Evolutionary conservation across 495 filamentous ascomycete genomes (phyloP).

Genomic region (Trichoderma erinaceum): DNA sequence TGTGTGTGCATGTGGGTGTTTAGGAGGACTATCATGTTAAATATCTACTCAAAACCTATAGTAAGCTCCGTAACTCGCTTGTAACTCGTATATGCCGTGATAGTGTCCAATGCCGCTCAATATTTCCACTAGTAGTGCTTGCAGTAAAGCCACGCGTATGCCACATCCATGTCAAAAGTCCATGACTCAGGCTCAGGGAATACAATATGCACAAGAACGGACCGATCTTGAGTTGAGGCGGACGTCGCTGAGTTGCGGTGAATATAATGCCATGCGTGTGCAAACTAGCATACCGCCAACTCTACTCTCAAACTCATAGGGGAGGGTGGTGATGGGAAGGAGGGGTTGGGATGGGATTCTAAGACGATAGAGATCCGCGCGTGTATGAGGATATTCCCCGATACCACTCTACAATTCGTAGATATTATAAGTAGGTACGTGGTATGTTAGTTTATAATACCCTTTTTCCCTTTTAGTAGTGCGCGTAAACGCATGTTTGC

Average conservation of each 20-base stretch:
- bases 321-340: not conserved
- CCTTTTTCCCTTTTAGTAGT: conserved; percentile 2
- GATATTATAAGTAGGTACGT: too few species aligned
- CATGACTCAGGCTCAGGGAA: not conserved
- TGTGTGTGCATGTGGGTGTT: too few species aligned
- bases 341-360: not conserved
- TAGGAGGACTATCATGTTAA: too few species aligned
- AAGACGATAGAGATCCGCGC: not conserved
- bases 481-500: not conserved
- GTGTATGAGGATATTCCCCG: not conserved
- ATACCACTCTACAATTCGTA: not conserved
- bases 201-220: not conserved
- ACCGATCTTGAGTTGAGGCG: not conserved
- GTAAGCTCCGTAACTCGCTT: too few species aligned
- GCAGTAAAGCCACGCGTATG: not conserved
- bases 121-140: not conserved
- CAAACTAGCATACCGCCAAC: not conserved
- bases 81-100: not conserved
- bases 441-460: too few species aligned
- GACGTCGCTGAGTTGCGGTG: conserved; percentile 3
- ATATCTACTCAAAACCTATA: too few species aligned
- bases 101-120: not conserved
- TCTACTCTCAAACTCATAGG: too few species aligned
- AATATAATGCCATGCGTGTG: not conserved
- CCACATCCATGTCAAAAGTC: not conserved